Evolutionary conservation across 805 yeast genomes (phyloP), one percentile per base, ranked within the genome.

Genomic region (Scheffersomyces ergatensis): DNA sequence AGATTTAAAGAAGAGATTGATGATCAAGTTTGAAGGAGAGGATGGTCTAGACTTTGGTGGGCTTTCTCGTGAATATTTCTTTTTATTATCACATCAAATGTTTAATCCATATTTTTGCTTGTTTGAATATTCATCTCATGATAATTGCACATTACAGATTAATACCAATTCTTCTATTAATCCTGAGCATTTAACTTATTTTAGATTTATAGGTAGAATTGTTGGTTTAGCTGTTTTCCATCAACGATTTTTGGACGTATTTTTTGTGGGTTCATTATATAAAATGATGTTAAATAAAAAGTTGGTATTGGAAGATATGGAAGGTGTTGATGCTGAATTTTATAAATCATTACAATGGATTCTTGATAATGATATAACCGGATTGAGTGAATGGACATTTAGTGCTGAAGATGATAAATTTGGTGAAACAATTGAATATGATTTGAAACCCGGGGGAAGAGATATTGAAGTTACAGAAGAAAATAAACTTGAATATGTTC

Each of bases 31-130:
- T 58, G 99, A 93, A 54, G 99, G 99, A 46, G 99, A 93, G 72
- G 99, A 93, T 73, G 99, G 99, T 65, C 78, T 93, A 56, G 99
- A 93, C 73, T 93, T 93, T 62, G 99, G 99, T 77, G 99, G 99
- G 62, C 98, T 93, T 47, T 89, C 97, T 23, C 80, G 99, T 72
- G 99, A 93, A 67, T 93, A 89, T 65, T 93, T 93, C 83, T 93
- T 90, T 70, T 76, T 90, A 60, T 75, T 93, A 51, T 90, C 98
- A 3, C 99, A 93, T 62, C 97, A 93, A 66, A 93, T 93, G 97
- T 93, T 93, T 67, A 90, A 93, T 62, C 99, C 99, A 47, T 88
- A 90, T 65, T 93, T 93, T 65, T 92, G 99, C 69, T 72, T 93
- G 57, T 93, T 93, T 63, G 97, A 93, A 68, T 93, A 93, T 65